phyloP scores from a whole-genome alignment of 495 filamentous ascomycete species.

The Margaritispora aquatica region DNA sequence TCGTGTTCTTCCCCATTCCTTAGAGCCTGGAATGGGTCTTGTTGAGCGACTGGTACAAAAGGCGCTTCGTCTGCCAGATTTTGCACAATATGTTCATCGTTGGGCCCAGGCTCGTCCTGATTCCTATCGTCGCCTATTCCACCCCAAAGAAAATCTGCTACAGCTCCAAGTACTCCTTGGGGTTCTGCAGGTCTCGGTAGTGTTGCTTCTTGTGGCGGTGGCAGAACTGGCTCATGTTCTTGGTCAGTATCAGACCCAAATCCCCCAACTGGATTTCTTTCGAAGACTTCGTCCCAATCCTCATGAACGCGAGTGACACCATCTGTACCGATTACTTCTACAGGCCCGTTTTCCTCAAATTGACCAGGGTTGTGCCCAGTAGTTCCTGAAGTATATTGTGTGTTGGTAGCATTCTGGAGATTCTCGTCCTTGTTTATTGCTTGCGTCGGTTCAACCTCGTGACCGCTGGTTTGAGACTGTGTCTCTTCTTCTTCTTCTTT shows the following conservation, averaged over 20 bases:
- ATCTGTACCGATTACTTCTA: conserved; percentile 20
- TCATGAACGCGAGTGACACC: conserved; percentile 10
- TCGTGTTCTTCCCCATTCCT: conserved; percentile 27
- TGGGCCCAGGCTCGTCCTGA: conserved; percentile 31
- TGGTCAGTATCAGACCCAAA: background rate
- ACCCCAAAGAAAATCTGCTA: conserved; percentile 58
- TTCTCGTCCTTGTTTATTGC: too few species aligned
- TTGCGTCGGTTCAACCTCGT: too few species aligned
- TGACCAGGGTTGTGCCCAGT: background rate
- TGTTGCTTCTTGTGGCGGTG: conserved; percentile 2
- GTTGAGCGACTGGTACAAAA: conserved; percentile 47
- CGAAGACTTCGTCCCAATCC: conserved; percentile 17
- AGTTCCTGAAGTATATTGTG: background rate
- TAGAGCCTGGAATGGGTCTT: conserved; percentile 24
- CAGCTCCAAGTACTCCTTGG: conserved; percentile 16
- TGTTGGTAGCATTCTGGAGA: too few species aligned
- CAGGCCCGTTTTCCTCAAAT: conserved; percentile 19
- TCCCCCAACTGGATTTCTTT: background rate
- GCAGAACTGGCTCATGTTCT: background rate
- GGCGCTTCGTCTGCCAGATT: conserved; percentile 56
- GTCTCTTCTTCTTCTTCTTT: too few species aligned
- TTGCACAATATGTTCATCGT: conserved; percentile 54
- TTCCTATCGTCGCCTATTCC: conserved; percentile 37
- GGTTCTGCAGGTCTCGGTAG: conserved; percentile 11
- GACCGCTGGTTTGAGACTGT: too few species aligned